Evolutionary conservation across 2,329 filamentous ascomycete genomes (phyloP), one percentile per base, ranked within the genome.

Genomic region (Phaeosphaeria sp.): DNA sequence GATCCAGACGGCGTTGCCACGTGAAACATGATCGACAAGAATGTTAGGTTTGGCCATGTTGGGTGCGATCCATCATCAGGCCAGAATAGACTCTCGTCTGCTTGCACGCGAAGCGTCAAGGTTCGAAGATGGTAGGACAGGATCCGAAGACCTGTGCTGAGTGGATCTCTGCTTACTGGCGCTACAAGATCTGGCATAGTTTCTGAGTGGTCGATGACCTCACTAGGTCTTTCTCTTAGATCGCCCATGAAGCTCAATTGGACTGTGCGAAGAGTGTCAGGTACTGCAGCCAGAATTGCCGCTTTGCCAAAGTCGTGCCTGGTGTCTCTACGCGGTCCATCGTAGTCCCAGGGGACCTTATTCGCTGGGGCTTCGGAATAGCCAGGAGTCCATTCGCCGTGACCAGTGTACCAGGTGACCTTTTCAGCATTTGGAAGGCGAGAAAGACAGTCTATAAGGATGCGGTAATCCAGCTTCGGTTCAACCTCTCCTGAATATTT

Each of bases 261-360:
- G 15, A 56, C 57, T 6, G 53, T 36, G 17, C 52, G 54, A 9
- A 71, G 50, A 11, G 60, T 56, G 7, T 33, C 17, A 48, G 63
- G 64, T 6, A 67, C 44, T 9, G 40, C 39, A 6, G 55, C 30
- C 30, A 24, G 24, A 40, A 47, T 27, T 2, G 61, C 11, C 22
- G 64, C 63, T 51, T 62, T 66, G 11, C 47, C 58, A 39, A 69
- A 69, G 44, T 61, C 62, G n/a, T 66, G 59, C 17, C 68, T 57
- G 13, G 62, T 53, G 53, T 71, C 68, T n/a, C 64, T 60, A 22
- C 59, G 65, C n/a, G 62, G 65, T 18, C 66, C 67, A 40, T 48
- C 53, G 43, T 55, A 60, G 24, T 70, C 66, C 3, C 53, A 55
- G 21, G 44, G 59, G 51, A 55, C 47, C 20, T 64, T 52, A 40